Base-by-base conservation (phyloP, 257 asterid genomes). In the Eustoma russellianum region DNA sequence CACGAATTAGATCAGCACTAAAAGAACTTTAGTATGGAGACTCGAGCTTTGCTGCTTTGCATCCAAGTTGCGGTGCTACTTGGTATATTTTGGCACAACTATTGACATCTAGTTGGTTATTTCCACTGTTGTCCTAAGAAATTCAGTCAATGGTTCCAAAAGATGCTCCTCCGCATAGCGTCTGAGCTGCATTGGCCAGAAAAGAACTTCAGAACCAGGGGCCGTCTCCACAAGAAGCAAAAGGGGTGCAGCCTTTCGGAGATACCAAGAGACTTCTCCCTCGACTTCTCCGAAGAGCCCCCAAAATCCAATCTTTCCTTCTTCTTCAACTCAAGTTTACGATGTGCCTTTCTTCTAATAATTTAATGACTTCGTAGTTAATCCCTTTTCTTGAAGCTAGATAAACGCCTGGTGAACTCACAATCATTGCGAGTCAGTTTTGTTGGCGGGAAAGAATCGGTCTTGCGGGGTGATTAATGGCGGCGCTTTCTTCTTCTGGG, bases 211-310 rank as follows among this genome's bases (percentile, higher is more conserved):
- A 47, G 9, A 48, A 52, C 52, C 44, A 48, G 48, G 17, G 16
- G 11, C 14, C 48, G 48, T 48, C 50, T 18, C 6, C 54, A 47
- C 54, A 58, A 17, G 18, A 46, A 17, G 24, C 55, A 17, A 55
- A 7, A 38, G 7, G 12, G 43, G 43, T 8, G 64, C 87, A 75
- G 69, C 95, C 93, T 76, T 81, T 86, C 94, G 89, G 90, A 81
- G 88, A 72, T 85, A 69, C 74, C 97, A 79, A 79, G 93, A 53
- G 95, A 52, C 75, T 71, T 57, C 55, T 69, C 74, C 76, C 74
- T 84, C 88, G 83, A 52, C 82, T 62, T 57, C 51, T 77, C 87
- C 95, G 52, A 75, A 79, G 70, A 60, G 19, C 50, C 40, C 18
- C 40, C 38, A 1, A 30, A 17, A 33, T 56, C 19, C 40, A 6